Base-by-base conservation (phyloP, 768 basidiomycete genomes). In the Xerocomellus dryophilus region DNA sequence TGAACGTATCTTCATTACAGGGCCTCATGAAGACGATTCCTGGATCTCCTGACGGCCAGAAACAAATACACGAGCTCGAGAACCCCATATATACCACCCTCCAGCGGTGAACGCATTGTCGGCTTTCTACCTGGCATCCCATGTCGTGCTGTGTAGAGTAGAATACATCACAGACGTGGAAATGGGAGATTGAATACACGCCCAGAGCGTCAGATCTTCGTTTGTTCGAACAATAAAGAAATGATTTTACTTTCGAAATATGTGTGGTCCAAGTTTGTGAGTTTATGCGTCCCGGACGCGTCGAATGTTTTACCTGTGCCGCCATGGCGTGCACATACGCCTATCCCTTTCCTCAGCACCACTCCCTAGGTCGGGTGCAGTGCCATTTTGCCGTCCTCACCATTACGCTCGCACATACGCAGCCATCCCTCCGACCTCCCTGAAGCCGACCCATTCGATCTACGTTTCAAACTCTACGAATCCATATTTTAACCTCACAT, bases 1-100 rank as follows among this genome's bases (percentile, higher is more conserved):
- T 38, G 2, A 48, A 12, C 11, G 10, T 31, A 35, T 35, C 38
- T 47, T 17, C 31, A n/a, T 51, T 44, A 8, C 68, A 98, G 96
- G 93, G 93, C 61, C 80, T 98, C 54, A 81, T 77, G 38, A 98
- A 98, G 75, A 84, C 82, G 41, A 94, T 98, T 61, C 96, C 96
- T 23, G 95, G 93, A 8, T 77, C 90, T 41, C 88, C 96, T 54
- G 79, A 79, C 59, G 92, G 88, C 54, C 79, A 90, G 71, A 79
- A 81, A 34, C 93, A 83, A 54, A 84, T 98, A 69, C 93, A 98
- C 71, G 94, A 98, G 69, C 81, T 93, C 67, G 78, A 85, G 71
- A 88, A 76, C 54, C 93, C 95, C 4, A 81, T 96, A 67, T 93
- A 83, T 76, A 86, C 82, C 60, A 74, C 83, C 40, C 77, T 93